Conservation (phyloP, 2,329 filamentous ascomycete genomes). For the Penicillium capsulatum region DNA sequence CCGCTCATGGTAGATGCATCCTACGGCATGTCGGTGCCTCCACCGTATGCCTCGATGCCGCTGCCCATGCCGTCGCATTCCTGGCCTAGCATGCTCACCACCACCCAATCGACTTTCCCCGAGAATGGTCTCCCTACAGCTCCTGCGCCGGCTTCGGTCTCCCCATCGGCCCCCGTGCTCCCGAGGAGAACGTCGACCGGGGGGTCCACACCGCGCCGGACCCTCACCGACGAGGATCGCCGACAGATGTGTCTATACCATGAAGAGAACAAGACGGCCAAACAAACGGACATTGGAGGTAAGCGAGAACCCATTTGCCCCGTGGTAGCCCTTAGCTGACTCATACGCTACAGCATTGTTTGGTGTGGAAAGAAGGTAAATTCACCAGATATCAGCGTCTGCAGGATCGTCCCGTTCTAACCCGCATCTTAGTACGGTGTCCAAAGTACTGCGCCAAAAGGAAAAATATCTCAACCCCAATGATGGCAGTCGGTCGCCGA, state of each 20-base stretch:
- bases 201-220: slow-evolving; percentile 68
- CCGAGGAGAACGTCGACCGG: slow-evolving; percentile 41
- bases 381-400: too few relatives aligned
- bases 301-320: not conserved
- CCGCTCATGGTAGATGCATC: slow-evolving; percentile 58
- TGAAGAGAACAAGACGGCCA: slow-evolving; percentile 81
- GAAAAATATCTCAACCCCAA: slow-evolving; percentile 87
- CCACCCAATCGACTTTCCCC: slow-evolving; percentile 59
- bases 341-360: slow-evolving; percentile 62
- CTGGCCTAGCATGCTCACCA: slow-evolving; percentile 81
- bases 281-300: slow-evolving; percentile 95
- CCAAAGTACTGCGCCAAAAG: slow-evolving; percentile 89
- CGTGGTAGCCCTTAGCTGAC: slow-evolving; percentile 16
- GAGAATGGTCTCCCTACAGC: slow-evolving; percentile 58
- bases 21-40: slow-evolving; percentile 54
- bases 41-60: slow-evolving; percentile 57
- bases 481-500: slow-evolving; percentile 71
- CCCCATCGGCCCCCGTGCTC: slow-evolving; percentile 47
- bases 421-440: slow-evolving; percentile 73
- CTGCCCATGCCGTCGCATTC: slow-evolving; percentile 64
- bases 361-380: slow-evolving; percentile 92
- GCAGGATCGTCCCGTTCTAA: slow-evolving; percentile 17
- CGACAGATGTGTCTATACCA: slow-evolving; percentile 91
- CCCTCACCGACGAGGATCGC: slow-evolving; percentile 84
- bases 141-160: slow-evolving; percentile 50